These are phyloP conservation scores for Mycothermus thermophilus DNA, from an alignment of 495 filamentous ascomycete genomes.

Conservation along the genomic window DNA sequence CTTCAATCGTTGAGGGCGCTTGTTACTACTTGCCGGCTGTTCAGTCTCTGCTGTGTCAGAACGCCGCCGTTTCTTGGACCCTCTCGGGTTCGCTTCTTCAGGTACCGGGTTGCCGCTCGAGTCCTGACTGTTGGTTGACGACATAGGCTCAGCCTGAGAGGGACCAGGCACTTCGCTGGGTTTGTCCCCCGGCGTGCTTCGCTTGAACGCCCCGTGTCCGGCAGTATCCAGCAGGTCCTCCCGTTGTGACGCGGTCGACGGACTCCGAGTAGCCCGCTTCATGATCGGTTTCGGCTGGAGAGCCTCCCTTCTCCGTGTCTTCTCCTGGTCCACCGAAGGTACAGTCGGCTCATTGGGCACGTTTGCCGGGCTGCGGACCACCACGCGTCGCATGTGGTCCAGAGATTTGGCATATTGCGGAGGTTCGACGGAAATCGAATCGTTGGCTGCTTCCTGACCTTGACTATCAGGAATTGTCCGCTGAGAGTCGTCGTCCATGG, in stretches of 20 bases:
- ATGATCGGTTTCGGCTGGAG: constrained; percentile 25
- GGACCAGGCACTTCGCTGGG: background rate
- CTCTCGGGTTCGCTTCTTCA: background rate
- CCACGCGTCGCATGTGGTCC: constrained; percentile 19
- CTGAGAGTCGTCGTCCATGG: no score
- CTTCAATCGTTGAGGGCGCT: background rate
- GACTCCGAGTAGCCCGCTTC: constrained; percentile 16
- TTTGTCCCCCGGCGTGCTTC: background rate
- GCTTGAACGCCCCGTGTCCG: constrained; percentile 2
- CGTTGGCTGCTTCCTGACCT: no score
- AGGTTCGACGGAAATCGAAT: no score
- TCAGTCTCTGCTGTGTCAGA: constrained; percentile 1
- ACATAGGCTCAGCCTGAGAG: background rate
- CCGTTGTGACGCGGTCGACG: constrained; percentile 2
- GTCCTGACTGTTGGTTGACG: background rate
- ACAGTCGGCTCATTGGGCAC: constrained; percentile 12
- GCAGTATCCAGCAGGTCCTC: background rate
- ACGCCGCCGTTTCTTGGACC: constrained; percentile 3
- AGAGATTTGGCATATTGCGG: background rate
- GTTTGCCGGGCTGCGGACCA: constrained; percentile 24
- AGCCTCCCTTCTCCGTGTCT: constrained; percentile 18
- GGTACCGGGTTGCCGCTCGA: background rate
- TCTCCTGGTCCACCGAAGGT: constrained; percentile 27
- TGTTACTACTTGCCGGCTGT: background rate
- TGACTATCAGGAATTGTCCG: no score